phyloP scores from a whole-genome alignment of 495 filamentous ascomycete species.

The Usnea hakonensis region DNA sequence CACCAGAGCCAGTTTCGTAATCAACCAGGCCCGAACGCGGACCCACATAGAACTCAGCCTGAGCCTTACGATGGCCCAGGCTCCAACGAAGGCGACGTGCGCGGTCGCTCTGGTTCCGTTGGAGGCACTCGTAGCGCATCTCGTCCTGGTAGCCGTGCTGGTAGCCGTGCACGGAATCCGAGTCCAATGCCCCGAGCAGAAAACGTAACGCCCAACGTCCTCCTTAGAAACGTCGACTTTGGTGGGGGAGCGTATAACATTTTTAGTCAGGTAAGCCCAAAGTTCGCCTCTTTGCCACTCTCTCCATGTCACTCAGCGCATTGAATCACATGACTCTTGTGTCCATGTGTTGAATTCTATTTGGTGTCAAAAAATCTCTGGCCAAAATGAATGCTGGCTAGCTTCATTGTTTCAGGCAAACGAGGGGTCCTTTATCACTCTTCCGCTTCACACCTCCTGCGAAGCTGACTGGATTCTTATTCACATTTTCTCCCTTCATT shows the following conservation, averaged over 20 bases:
- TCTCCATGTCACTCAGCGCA: not conserved
- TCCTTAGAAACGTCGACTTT: slow-evolving; percentile 19
- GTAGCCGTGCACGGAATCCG: too few species aligned
- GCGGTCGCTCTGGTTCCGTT: slow-evolving; percentile 27
- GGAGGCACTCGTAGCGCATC: slow-evolving; percentile 35
- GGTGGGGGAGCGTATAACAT: slow-evolving; percentile 15
- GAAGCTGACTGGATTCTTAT: not conserved
- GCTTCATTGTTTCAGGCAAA: not conserved
- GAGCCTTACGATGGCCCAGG: slow-evolving; percentile 15
- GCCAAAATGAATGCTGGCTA: not conserved
- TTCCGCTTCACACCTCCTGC: not conserved
- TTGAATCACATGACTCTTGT: not conserved
- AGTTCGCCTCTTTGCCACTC: not conserved
- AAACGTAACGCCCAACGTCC: too few species aligned
- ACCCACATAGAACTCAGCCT: slow-evolving; percentile 29
- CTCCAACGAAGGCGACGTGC: slow-evolving; percentile 19
- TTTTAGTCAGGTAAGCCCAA: slow-evolving; percentile 9
- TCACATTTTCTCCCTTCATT: not conserved
- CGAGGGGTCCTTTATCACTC: not conserved
- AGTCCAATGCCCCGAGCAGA: too few species aligned
- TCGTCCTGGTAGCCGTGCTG: slow-evolving; percentile 33
- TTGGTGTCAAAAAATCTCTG: not conserved
- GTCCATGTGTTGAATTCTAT: not conserved
- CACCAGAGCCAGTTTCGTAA: not conserved
- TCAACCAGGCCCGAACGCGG: not conserved